Evolutionary conservation across 78 protist genomes (phyloP).

Genomic region (Polysphondylium violaceum): DNA sequence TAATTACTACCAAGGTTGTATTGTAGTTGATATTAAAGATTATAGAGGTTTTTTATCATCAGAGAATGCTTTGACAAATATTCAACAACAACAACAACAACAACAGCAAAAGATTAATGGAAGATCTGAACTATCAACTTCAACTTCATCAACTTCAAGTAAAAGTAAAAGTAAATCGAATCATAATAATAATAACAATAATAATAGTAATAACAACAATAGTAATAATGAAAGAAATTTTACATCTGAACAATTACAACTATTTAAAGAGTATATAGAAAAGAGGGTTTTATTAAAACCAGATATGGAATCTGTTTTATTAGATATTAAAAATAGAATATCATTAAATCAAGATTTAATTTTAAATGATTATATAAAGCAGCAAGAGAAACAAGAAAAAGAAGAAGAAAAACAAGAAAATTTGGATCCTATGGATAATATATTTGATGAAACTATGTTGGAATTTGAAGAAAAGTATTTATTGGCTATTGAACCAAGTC

Average conservation of each 20-base stretch:
- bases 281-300: conserved; percentile 51
- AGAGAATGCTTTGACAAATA: background rate
- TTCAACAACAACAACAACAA: background rate
- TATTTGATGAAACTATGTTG: no score
- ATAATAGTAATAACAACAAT: background rate
- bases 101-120: background rate
- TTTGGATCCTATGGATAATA: background rate
- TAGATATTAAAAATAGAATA: conserved; percentile 43
- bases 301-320: conserved; percentile 39
- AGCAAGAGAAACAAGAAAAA: no score
- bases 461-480: conserved; percentile 28
- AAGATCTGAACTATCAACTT: background rate
- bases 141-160: no score
- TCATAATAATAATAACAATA: no score
- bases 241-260: background rate
- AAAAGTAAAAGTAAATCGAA: no score
- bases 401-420: no score
- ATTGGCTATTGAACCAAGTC: background rate
- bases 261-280: conserved; percentile 5
- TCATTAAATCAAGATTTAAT: background rate
- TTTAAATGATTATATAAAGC: no score
- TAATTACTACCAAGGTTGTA: conserved; percentile 62
- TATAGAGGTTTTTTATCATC: conserved; percentile 15
- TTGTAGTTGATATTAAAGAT: conserved; percentile 44
- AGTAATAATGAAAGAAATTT: background rate